Evolutionary conservation across 306 rosid species (phyloP), one percentile per base, ranked within the genome.

Genomic region (Parietaria judaica): DNA sequence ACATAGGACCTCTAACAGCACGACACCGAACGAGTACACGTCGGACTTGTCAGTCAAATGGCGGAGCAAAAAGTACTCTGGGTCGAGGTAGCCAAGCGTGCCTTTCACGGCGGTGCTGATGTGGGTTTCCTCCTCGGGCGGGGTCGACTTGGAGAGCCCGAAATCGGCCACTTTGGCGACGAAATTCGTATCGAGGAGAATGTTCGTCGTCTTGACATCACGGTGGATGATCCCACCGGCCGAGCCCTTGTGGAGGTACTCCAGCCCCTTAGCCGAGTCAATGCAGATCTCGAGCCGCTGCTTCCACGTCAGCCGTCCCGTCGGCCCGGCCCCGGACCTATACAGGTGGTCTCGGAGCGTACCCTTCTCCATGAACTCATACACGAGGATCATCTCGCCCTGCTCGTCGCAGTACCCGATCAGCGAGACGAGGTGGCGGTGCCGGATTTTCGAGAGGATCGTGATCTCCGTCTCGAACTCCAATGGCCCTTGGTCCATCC

Each of bases 161-260:
- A 79, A 82, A 48, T 82, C 87, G 51, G 84, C 84, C 67, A 82
- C 87, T 70, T 82, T 82, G 36, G 87, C 87, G 8, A 62, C 68
- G 47, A 3, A 74, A 56, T 82, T 74, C 73, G 76, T 78, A 63
- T 76, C 77, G 36, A 82, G 82, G 53, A 82, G 49, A 66, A 79
- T 82, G 64, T 79, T 79, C 0, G 84, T 79, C 14, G 87, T 73
- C 57, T 82, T 82, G 9, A 82, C 80, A 31, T 82, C 87, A 7
- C 82, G 82, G 54, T 82, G 84, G 51, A 82, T 75, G 51, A 82
- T 79, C 68, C 87, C 82, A 0, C 82, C 87, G 5, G 59, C 12
- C 5, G 76, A 72, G 46, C 82, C 81, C 50, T 75, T 82, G 69
- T 79, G 84, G 47, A 79, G 87, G 64, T 82, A 82, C 63, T 79